phyloP scores from a whole-genome alignment of 176 grass and related monocot genomes.

The Otatea glauca region DNA sequence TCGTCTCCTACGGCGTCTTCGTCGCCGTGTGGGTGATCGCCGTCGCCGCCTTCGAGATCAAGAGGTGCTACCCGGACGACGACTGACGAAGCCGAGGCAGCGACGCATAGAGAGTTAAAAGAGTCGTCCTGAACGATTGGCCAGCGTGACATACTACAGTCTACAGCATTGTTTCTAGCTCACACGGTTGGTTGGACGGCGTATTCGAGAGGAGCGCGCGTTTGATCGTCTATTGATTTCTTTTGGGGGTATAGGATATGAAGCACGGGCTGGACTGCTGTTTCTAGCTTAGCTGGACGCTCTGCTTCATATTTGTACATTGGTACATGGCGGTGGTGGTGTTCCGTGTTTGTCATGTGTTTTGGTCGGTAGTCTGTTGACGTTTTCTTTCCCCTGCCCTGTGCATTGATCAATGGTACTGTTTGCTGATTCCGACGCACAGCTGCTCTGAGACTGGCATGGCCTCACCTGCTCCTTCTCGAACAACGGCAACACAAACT shows the following conservation, averaged over 20 bases:
- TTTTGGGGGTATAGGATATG: slow-evolving; percentile 50
- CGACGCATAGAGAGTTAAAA: not conserved
- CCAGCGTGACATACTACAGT: not conserved
- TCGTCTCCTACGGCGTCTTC: slow-evolving; percentile 72
- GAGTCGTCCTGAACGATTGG: not conserved
- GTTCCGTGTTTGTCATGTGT: not conserved
- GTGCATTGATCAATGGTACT: not conserved
- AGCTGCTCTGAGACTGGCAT: not conserved
- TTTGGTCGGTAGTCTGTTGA: slow-evolving; percentile 33
- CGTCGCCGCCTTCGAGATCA: slow-evolving; percentile 64
- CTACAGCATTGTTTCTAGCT: slow-evolving; percentile 10
- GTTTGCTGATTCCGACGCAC: not conserved
- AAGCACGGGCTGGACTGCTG: slow-evolving; percentile 30
- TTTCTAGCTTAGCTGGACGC: slow-evolving; percentile 45
- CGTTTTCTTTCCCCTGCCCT: not conserved
- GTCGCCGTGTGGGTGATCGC: slow-evolving; percentile 66
- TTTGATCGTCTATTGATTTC: slow-evolving; percentile 10
- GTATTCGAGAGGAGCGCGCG: not conserved
- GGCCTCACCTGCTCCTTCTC: not conserved
- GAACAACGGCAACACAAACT: not conserved
- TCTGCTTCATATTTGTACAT: slow-evolving; percentile 55
- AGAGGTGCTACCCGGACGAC: slow-evolving; percentile 52
- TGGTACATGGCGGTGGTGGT: slow-evolving; percentile 27
- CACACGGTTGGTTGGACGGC: slow-evolving; percentile 13
- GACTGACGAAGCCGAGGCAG: slow-evolving; percentile 30